Evolutionary conservation across 2,329 filamentous ascomycete species (phyloP), one percentile per base, ranked within the genome.

Genomic region (Aspergillus latus): DNA sequence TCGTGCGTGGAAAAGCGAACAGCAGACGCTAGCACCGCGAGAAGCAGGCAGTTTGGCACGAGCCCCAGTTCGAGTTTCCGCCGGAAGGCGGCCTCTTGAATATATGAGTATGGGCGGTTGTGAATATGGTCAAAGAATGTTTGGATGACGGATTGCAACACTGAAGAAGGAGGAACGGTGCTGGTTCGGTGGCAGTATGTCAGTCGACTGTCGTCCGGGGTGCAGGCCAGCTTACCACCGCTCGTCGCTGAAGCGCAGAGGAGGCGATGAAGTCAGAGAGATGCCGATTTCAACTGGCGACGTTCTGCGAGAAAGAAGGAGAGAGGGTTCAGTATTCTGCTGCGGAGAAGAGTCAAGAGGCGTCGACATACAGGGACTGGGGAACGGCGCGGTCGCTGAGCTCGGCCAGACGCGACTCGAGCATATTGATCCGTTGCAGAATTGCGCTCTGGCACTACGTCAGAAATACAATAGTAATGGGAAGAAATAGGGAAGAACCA

Each of bases 101-200:
- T 74, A 52, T 70, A 73, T 0, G 64, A 69, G 57, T 76, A 76
- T 1, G 73, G 73, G 32, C 74, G 71, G 36, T 73, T 74, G 32
- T 76, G 73, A 28, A 65, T 68, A 45, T 66, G 69, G 6, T 40
- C 34, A 50, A 76, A 76, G 49, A 70, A 76, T 4, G 65, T 66
- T 30, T 64, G 61, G 4, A 68, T 59, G 5, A 67, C 52, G 0
- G 64, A 66, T 6, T 29, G 30, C 2, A 66, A 42, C 3, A 68
- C 60, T 1, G 61, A 29, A 1, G 26, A 16, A 2, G 65, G 62
- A 36, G 63, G 61, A 13, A 54, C 36, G 21, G 40, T n/a, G 44
- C 44, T 46, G 43, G 16, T n/a, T 46, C 26, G 21, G 21, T 21
- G 21, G 21, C 21, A 21, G 21, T 3, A 21, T 32, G 29, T 46